Percentiles rank a stretch among this genome's conserved stretches.
Conservation (phyloP, 768 basidiomycete species). For the Termitomyces sp. region DNA sequence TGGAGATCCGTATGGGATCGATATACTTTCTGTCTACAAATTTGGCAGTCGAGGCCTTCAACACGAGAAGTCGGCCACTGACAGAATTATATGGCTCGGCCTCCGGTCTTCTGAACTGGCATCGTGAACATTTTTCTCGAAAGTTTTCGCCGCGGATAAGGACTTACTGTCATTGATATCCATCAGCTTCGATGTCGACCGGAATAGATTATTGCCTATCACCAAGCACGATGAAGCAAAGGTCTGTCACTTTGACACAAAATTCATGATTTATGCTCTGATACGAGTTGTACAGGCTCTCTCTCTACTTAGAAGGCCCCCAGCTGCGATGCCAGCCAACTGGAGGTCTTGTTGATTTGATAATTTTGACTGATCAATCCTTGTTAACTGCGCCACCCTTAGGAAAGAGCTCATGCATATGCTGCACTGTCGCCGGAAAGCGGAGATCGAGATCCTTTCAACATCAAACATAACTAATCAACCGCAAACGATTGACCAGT, state of each 20-base stretch:
- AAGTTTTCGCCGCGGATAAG: neutral
- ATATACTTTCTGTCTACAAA: constrained; percentile 87
- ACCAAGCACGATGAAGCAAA: constrained; percentile 73
- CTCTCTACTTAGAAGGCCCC: constrained; percentile 51
- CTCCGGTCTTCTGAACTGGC: constrained; percentile 66
- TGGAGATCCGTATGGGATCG: constrained; percentile 88
- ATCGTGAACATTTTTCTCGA: constrained; percentile 37
- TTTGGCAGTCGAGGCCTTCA: constrained; percentile 70
- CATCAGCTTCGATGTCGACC: constrained; percentile 55
- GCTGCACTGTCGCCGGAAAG: constrained; percentile 81
- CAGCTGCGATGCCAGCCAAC: constrained; percentile 41
- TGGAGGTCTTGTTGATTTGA: constrained; percentile 57
- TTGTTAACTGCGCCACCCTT: constrained; percentile 7
- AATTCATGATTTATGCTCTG: neutral
- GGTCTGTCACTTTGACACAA: constrained; percentile 31
- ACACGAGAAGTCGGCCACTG: constrained; percentile 68
- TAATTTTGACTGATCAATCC: neutral
- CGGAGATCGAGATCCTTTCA: constrained; percentile 81
- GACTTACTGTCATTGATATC: neutral
- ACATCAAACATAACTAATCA: constrained; percentile 11
- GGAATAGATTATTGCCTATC: constrained; percentile 65
- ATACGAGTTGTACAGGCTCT: constrained; percentile 46
- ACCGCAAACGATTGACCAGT: neutral
- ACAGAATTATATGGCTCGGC: constrained; percentile 78
- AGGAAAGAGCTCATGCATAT: constrained; percentile 83